Evolutionary conservation across 2,329 filamentous ascomycete species (phyloP).

Genomic region (Dothideomycetes sp.): DNA sequence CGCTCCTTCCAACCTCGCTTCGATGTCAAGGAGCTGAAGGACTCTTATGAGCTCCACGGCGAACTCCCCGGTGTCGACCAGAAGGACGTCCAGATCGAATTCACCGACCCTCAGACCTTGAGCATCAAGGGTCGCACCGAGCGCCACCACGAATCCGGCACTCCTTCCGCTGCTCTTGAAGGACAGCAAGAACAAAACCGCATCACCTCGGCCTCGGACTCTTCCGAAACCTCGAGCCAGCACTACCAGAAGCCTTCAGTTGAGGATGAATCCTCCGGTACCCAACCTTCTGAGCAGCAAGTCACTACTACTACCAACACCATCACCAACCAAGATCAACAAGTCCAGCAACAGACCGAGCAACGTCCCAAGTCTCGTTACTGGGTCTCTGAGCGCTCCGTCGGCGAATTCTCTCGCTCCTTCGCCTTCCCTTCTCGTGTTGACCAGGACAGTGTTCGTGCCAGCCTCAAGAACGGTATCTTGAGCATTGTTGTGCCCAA

Average conservation of each 20-base stretch:
- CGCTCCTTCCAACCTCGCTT: conserved; percentile 66
- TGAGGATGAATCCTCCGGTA: conserved; percentile 41
- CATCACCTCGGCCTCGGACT: conserved; percentile 15
- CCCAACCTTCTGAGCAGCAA: conserved; percentile 10
- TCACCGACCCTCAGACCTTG: conserved; percentile 66
- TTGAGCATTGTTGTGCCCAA: conserved; percentile 51
- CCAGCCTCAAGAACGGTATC: conserved; percentile 52
- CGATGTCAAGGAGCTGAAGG: conserved; percentile 62
- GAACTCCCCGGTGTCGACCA: conserved; percentile 69
- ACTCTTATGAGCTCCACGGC: conserved; percentile 66
- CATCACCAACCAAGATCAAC: conserved; percentile 13
- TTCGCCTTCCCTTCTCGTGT: conserved; percentile 51
- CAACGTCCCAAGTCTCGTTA: conserved; percentile 40
- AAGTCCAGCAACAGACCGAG: conserved; percentile 9
- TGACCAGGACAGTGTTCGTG: conserved; percentile 53
- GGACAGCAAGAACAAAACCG: conserved; percentile 22
- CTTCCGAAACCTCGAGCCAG: conserved; percentile 21
- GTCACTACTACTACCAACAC: conserved; percentile 1
- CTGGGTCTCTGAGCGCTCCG: conserved; percentile 56
- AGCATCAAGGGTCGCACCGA: conserved; percentile 62
- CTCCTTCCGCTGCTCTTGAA: conserved; percentile 44
- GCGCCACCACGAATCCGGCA: conserved; percentile 50
- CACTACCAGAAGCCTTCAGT: conserved; percentile 52
- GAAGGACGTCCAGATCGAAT: conserved; percentile 67
- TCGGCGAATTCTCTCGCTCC: conserved; percentile 50